Evolutionary conservation across 192 early-diverging fungal genomes (phyloP).

Genomic region (Ramicandelaber brevisporus): DNA sequence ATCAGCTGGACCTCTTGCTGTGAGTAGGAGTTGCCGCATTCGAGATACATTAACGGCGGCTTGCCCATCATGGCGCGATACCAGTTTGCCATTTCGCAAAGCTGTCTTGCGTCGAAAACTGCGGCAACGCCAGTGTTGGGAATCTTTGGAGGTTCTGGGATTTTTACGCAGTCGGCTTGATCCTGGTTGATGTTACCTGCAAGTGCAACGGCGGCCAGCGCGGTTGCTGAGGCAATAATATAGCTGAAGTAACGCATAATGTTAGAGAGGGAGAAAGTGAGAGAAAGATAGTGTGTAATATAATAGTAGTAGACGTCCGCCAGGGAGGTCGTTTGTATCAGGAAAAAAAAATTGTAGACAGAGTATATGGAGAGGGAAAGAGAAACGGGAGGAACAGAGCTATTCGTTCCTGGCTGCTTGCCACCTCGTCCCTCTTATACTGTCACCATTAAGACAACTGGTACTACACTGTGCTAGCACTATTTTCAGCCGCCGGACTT

Average conservation of each 20-base stretch:
- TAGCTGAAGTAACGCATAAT: too few relatives aligned
- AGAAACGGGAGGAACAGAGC: not conserved
- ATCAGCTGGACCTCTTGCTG: too few relatives aligned
- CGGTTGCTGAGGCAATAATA: too few relatives aligned
- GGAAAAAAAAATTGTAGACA: not conserved
- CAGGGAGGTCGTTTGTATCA: not conserved
- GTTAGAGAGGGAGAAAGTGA: too few relatives aligned
- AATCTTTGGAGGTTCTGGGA: not conserved
- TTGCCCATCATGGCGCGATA: not conserved
- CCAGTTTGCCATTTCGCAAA: not conserved
- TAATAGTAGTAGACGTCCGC: not conserved
- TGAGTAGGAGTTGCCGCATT: too few relatives aligned
- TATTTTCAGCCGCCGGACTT: too few relatives aligned
- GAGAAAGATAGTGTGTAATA: not conserved
- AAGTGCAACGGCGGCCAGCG: too few relatives aligned
- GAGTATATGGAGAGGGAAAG: not conserved
- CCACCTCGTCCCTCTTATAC: not conserved
- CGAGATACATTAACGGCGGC: not conserved
- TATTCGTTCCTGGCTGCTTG: not conserved
- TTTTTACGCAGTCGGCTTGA: too few relatives aligned
- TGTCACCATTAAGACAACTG: not conserved
- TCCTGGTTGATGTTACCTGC: too few relatives aligned
- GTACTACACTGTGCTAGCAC: not conserved
- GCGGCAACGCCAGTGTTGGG: not conserved
- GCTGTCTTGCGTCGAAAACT: not conserved